Percentiles rank a stretch among this genome's conserved stretches.
These are phyloP conservation scores for Pistacia vera DNA, from an alignment of 345 rosid species.

Conservation along the genomic window DNA sequence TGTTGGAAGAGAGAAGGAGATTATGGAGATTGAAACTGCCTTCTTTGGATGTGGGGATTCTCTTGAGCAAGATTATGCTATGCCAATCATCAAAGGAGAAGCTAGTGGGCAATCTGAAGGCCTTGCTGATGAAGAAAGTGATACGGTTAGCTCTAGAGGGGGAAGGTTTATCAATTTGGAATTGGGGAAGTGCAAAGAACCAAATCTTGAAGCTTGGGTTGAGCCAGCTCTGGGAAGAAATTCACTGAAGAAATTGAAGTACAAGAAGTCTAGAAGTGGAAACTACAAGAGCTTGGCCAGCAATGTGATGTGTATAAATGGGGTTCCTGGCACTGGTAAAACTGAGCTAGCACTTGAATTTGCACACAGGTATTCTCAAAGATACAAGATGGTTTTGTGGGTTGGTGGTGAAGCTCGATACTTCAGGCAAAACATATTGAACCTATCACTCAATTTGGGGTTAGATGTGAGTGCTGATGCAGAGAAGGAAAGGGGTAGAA, in stretches of 20 bases:
- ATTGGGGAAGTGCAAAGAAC: slow-evolving; percentile 66
- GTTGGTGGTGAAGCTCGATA: slow-evolving; percentile 85
- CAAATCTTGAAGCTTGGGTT: slow-evolving; percentile 61
- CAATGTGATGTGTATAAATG: slow-evolving; percentile 72
- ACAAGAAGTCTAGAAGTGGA: slow-evolving; percentile 67
- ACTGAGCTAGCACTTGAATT: slow-evolving; percentile 90
- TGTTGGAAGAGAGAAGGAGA: slow-evolving; percentile 83
- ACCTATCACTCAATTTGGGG: slow-evolving; percentile 73
- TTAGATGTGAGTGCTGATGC: slow-evolving; percentile 87
- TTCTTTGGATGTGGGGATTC: slow-evolving; percentile 62
- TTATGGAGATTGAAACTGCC: slow-evolving; percentile 69
- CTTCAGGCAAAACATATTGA: slow-evolving; percentile 81
- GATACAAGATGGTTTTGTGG: slow-evolving; percentile 94
- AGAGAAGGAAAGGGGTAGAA: slow-evolving; percentile 80
- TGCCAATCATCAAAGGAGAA: slow-evolving; percentile 56
- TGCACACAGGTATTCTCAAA: slow-evolving; percentile 73
- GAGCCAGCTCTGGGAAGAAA: slow-evolving; percentile 63
- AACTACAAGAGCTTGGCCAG: slow-evolving; percentile 51
- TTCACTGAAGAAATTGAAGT: slow-evolving; percentile 61
- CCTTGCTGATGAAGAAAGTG: slow-evolving; percentile 78
- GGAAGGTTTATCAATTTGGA: slow-evolving; percentile 70
- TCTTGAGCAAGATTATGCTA: slow-evolving; percentile 46
- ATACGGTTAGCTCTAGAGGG: slow-evolving; percentile 37
- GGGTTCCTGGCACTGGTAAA: slow-evolving; percentile 80
- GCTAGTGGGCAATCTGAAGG: slow-evolving; percentile 82